Evolutionary conservation across 202 grass and related monocot genomes (phyloP), one percentile per base, ranked within the genome.

Genomic region (Setaria italica): DNA sequence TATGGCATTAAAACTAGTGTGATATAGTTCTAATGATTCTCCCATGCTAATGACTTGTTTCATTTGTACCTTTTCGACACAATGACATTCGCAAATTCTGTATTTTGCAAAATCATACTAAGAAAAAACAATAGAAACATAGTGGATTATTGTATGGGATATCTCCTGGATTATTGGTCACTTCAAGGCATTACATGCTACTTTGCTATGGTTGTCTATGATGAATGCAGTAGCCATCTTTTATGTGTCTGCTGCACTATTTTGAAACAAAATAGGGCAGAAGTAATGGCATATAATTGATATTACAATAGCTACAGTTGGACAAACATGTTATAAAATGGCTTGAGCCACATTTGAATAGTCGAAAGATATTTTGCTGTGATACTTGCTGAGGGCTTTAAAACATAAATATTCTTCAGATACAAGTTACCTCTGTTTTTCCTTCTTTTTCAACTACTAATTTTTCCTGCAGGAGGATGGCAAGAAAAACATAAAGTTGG

Each of bases 401-500:
- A 54, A 81, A 62, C 45, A 51, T 30, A 50, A 75, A 33, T 78
- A 66, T 30, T 34, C 41, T 29, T 43, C 43, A 63, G 30, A 42
- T 25, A 78, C 74, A 63, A 55, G 9, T 76, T 76, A 59, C n/a
- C 48, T 80, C 33, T 65, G 9, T 62, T 66, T 62, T 50, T 49
- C 1, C 59, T 66, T 82, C 39, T 41, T 0, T 70, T 57, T 70
- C 48, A 71, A 85, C 57, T 77, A 62, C 70, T 75, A 43, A 67
- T 67, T 17, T 87, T 87, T 81, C 66, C 32, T 89, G 32, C 73
- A 98, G 96, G 96, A 95, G 82, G 96, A 98, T 86, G 90, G 84
- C 69, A 92, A 91, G 64, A 95, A 98, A 89, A 91, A 17, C 82
- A 84, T 98, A 86, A 64, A 66, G 76, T 77, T 95, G 56, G 90